Base-by-base conservation (phyloP, 2,329 filamentous ascomycete species). In the Pseudocercospora fuligena region DNA sequence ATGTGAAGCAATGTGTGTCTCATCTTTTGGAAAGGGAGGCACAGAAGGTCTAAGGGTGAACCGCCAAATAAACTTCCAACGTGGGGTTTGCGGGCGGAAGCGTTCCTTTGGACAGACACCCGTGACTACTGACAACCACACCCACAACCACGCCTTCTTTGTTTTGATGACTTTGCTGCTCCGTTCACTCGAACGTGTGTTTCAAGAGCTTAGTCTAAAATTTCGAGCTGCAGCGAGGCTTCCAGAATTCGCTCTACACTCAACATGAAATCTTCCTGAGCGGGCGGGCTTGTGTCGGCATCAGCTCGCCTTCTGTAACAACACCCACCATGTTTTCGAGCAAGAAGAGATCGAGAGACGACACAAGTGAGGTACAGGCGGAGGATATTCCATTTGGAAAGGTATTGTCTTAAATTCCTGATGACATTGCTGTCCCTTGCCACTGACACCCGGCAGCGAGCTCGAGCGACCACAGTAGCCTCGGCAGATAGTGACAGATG, bases 311-410 rank as follows among this genome's bases (percentile, higher is more conserved):
- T 27, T 54, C 36, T 46, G 60, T 60, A 49, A 56, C 54, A 49
- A 47, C 60, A 58, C 60, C 54, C 61, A 64, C 51, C 36, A 63
- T 67, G 51, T 60, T 68, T 4, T 66, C 63, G 16, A 59, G 53
- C 57, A 70, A 68, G 59, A 72, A 71, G 66, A 69, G 70, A 16
- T 57, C 61, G 40, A 56, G 69, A 31, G 59, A 61, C 43, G 65
- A 62, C 29, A 60, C 63, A 29, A 66, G 62, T 51, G 70, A 67
- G 23, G 31, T 46, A 59, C 29, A 64, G 54, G 53, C 31, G 3
- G 57, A 61, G 9, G 65, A 65, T 4, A 31, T 59, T 19, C 69
- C 63, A n/a, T 61, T 64, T 56, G 70, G 67, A 56, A 72, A 72
- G 66, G 70, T 69, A 25, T 4, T 61, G 61, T n/a, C 36, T 59